Evolutionary conservation across 176 grass and related monocot genomes (phyloP), one percentile per base, ranked within the genome.

Genomic region (Bolboschoenus planiculmis): DNA sequence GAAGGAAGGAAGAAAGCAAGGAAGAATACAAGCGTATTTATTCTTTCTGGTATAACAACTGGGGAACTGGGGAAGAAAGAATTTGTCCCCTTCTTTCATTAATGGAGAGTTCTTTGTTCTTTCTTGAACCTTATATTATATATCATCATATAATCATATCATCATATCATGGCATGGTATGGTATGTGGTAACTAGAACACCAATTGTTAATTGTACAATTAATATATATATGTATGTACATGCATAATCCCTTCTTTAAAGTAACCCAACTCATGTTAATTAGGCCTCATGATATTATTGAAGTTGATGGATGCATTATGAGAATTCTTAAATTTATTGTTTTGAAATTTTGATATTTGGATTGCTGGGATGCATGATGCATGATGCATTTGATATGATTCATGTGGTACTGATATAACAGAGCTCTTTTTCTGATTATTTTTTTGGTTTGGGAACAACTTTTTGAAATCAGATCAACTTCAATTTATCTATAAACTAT

Each of bases 11-110:
- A 53, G 50, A 53, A 15, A 6, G 21, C 61, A 77, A 73, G 27
- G 30, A 71, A 72, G 66, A 4, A 72, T 78, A 56, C 77, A 82
- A 82, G 27, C 27, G 58, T 18, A 82, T 82, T 82, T 62, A 82
- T 63, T 81, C 78, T 27, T 39, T 81, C 78, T 81, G 47, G 33
- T 60, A 58, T 48, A 18, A 47, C 10, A 18, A 47, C 10, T 65
- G 2, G 42, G 53, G n/a, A 46, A 18, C 11, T 14, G 5, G 15
- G 50, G 50, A 15, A 16, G 10, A 14, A 10, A 10, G 39, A n/a
- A 48, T 82, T 82, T 82, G 79, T 82, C 57, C 27, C 20, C 37
- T 62, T 65, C 37, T 62, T 65, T 46, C 56, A 82, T 63, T 82
- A 82, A 66, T 82, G 56, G 39, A 61, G 7, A 61, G 7, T 81